A percentile compares a stretch with the other conserved stretches of the same genome.
phyloP scores from a whole-genome alignment of 2,329 filamentous ascomycete species.

The Drechslerella dactyloides region DNA sequence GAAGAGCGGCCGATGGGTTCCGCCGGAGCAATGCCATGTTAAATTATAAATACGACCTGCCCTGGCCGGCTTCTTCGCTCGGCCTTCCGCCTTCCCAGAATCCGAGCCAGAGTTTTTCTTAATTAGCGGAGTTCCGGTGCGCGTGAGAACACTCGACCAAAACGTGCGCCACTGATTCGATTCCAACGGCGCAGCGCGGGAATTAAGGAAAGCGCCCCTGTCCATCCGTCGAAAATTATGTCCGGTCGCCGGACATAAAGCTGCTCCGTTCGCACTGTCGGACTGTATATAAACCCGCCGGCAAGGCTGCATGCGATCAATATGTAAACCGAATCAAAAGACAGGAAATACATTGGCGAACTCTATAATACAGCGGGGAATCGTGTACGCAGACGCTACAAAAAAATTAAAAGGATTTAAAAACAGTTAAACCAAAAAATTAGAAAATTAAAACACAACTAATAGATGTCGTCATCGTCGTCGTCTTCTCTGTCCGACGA shows the following conservation, averaged over 20 bases:
- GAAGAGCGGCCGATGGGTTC: too few relatives aligned
- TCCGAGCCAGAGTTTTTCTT: slow-evolving; percentile 43
- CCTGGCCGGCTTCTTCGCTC: background rate
- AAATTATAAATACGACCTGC: background rate
- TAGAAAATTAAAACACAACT: too few relatives aligned
- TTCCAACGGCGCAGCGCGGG: too few relatives aligned
- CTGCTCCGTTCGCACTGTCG: background rate
- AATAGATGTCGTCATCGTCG: background rate
- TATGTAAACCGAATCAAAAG: too few relatives aligned
- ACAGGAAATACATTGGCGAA: too few relatives aligned
- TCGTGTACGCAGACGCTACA: too few relatives aligned
- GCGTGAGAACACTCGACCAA: slow-evolving; percentile 9
- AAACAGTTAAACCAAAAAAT: too few relatives aligned
- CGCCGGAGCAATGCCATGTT: background rate
- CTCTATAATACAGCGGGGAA: too few relatives aligned
- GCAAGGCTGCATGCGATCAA: background rate
- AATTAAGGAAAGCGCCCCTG: background rate
- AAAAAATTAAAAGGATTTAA: too few relatives aligned
- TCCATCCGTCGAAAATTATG: background rate
- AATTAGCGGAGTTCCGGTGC: slow-evolving; percentile 25
- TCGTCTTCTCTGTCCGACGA: background rate
- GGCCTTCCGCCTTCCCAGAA: slow-evolving; percentile 50
- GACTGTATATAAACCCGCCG: background rate
- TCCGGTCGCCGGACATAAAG: background rate
- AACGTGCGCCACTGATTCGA: slow-evolving; percentile 13